Conservation (phyloP, 768 basidiomycete genomes). For the Suillus cothurnatus region DNA sequence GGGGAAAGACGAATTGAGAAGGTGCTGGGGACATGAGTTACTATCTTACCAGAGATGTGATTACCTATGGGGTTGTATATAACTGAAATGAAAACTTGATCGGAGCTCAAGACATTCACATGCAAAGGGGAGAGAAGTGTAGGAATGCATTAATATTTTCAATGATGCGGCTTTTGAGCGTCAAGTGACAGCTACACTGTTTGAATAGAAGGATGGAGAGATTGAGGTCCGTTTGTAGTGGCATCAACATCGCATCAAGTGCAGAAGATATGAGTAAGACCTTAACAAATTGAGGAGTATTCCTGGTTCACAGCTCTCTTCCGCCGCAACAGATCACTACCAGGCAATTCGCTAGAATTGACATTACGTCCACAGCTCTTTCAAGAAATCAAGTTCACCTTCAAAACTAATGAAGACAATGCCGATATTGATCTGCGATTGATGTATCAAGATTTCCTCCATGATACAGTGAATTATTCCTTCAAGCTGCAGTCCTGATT, state of each 20-base stretch:
- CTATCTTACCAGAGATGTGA: background rate
- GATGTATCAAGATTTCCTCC: background rate
- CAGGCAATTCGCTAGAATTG: background rate
- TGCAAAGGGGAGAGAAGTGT: background rate
- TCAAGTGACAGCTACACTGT: background rate
- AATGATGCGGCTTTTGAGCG: background rate
- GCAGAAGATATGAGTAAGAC: background rate
- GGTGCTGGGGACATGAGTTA: background rate
- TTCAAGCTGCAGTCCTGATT: background rate
- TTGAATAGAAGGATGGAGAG: conserved; percentile 4
- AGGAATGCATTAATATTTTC: background rate
- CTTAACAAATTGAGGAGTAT: background rate
- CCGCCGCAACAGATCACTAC: no score
- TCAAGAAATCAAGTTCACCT: background rate
- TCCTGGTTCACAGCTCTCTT: background rate
- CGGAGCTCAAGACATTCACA: background rate
- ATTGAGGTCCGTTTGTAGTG: background rate
- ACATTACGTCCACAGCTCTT: background rate
- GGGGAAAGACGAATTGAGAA: background rate
- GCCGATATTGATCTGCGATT: background rate
- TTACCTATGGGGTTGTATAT: background rate
- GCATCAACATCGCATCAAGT: no score
- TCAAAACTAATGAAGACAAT: background rate
- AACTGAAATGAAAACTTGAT: conserved; percentile 1
- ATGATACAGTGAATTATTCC: background rate